Base-by-base conservation (phyloP, 2,329 filamentous ascomycete genomes). In the Pestalotiopsis sp. region DNA sequence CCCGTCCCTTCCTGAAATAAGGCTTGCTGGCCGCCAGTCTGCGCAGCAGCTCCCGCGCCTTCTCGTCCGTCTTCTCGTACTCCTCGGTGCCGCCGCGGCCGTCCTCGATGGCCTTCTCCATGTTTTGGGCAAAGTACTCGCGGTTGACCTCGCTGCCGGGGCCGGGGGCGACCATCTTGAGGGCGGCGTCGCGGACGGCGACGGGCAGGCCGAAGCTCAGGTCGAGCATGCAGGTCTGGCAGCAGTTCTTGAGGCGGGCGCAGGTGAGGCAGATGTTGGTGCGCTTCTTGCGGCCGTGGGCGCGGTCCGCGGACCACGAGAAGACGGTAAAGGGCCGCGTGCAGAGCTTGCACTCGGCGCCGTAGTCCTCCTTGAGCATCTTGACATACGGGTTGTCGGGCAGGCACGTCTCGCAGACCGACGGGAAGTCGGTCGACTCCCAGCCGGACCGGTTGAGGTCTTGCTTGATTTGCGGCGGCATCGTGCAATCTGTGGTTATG, bases 191-290 rank as follows among this genome's bases (percentile, higher is more conserved):
- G 77, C 96, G 90, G 68, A 99, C 93, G 14, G 94, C 92, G 76
- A 99, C 97, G 11, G 96, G 96, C 35, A 99, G 85, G 26, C 96
- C 97, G 76, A 98, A 99, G 13, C 93, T 95, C 69, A 99, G 83
- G 85, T 99, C 96, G 65, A 99, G 91, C 94, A 98, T 98, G 84
- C 96, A 99, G 82, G 92, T 95, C 83, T 99, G 96, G 77, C 96
- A 99, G 84, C 96, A 98, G 83, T 99, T 99, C 82, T 99, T 99
- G 72, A 98, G 86, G 58, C 96, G 92, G 24, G 96, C 95, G 84
- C 96, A 99, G 55, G 96, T 99, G 26, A 99, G 86, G 80, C 96
- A 99, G 75, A 98, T 97, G 75, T 93, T 97, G 66, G 95, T 98
- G 72, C 93, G 91, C 82, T 97, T 97, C 79, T 95, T 94, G 70